Conservation (phyloP, 2,329 filamentous ascomycete genomes). For the Fusarium metavorans region DNA sequence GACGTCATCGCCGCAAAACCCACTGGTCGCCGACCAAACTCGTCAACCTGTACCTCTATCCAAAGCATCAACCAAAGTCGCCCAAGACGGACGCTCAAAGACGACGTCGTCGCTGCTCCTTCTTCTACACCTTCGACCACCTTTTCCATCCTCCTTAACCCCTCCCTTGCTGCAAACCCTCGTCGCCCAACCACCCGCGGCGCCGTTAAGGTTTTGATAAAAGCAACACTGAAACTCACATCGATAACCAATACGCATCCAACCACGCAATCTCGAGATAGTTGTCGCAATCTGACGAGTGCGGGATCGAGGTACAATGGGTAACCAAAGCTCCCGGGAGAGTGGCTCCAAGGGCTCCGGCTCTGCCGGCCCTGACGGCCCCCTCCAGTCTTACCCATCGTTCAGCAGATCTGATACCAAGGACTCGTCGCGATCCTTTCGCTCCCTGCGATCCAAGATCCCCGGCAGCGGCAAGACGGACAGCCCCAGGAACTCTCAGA, state of each 20-base stretch:
- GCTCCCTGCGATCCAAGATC: constrained; percentile 89
- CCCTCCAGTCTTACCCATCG: constrained; percentile 86
- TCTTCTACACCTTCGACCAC: constrained; percentile 63
- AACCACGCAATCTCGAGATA: constrained; percentile 48
- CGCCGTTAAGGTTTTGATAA: constrained; percentile 24
- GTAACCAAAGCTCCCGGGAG: constrained; percentile 79
- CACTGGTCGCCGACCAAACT: constrained; percentile 32
- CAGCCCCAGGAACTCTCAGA: constrained; percentile 82
- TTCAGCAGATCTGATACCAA: constrained; percentile 94
- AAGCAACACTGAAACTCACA: constrained; percentile 36
- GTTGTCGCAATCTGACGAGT: constrained; percentile 36
- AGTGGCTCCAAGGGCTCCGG: constrained; percentile 64
- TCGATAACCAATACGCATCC: constrained; percentile 29
- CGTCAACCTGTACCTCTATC: constrained; percentile 38
- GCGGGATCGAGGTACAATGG: constrained; percentile 64
- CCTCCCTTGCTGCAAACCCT: constrained; percentile 19
- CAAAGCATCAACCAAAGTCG: constrained; percentile 48
- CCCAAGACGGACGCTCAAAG: constrained; percentile 64
- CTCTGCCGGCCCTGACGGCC: constrained; percentile 56
- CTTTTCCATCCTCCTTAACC: constrained; percentile 67
- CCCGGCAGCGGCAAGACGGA: constrained; percentile 79
- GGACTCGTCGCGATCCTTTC: constrained; percentile 88
- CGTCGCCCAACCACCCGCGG: constrained; percentile 13
- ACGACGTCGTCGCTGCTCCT: constrained; percentile 57
- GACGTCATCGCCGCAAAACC: constrained; percentile 45